Base-by-base conservation (phyloP, 345 rosid species). In the Erodium maritimum region DNA sequence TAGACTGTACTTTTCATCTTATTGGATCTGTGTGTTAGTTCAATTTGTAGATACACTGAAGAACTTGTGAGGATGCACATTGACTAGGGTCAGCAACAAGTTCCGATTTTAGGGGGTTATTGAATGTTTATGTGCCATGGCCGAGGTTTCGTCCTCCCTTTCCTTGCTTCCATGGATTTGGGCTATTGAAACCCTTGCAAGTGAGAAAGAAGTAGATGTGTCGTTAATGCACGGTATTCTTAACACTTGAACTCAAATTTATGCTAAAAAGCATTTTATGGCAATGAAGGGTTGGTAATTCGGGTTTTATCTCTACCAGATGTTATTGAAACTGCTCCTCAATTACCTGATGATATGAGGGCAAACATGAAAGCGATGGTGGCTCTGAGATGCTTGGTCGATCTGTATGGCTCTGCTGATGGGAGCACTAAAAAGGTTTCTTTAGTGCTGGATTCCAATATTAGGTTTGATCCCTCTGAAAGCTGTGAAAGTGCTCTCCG, bases 361-460 rank as follows among this genome's bases (percentile, higher is more conserved):
- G 58, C 66, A 62, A 67, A 57, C 20, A 66, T 77, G 5, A 73
- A 68, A 67, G 93, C 82, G 66, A 66, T 53, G 73, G 73, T 82
- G 63, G 74, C 89, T 69, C 73, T 82, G 71, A 79, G 80, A 62
- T 79, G 83, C 55, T 68, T 82, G 75, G 87, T 80, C 72, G 77
- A 77, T 63, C 65, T 82, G 58, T 77, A 64, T 67, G 69, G 65
- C 23, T 5, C 23, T 52, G 46, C 29, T 46, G 55, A 61, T 58
- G 69, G 54, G 24, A 21, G n/a, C 4, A n/a, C 19, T 16, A 23
- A 59, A 23, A 69, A 33, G n/a, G 57, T 19, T 60, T 58, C 61
- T 59, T 65, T 70, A 52, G 62, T 16, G 9, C 0, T 45, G 12
- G 73, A 66, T 20, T 46, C 71, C 7, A 70, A 70, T 37, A 29